These are phyloP conservation scores for Micractinium sp. DNA, from an alignment of 139 green algal genomes.

Conservation along the genomic window DNA sequence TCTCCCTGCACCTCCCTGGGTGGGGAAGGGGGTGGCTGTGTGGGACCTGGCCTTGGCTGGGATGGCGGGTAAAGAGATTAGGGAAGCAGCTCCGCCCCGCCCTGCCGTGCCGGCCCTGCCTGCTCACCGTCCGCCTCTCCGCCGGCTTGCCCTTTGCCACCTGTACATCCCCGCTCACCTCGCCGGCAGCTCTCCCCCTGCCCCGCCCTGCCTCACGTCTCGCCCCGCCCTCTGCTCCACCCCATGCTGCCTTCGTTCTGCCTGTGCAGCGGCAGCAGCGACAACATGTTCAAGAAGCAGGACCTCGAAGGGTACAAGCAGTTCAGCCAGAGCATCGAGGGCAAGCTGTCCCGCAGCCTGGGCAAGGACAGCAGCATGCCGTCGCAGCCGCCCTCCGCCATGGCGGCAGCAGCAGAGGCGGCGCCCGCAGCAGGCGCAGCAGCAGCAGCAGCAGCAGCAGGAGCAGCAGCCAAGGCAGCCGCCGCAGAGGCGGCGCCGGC, in stretches of 20 bases:
- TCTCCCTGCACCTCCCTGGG: background rate
- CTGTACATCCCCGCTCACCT: background rate
- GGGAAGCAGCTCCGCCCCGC: background rate
- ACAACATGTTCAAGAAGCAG: slow-evolving; percentile 26
- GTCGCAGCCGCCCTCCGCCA: slow-evolving; percentile 8
- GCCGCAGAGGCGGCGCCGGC: slow-evolving; percentile 7
- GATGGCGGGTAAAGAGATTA: background rate
- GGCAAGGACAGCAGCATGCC: background rate
- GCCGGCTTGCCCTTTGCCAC: no score
- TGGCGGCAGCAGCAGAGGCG: background rate
- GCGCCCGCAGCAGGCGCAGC: slow-evolving; percentile 6
- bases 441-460: background rate
- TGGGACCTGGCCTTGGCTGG: background rate
- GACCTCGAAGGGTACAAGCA: slow-evolving; percentile 39
- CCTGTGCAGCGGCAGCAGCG: background rate
- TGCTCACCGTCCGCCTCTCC: background rate
- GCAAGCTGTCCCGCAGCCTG: slow-evolving; percentile 39
- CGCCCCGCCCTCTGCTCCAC: background rate
- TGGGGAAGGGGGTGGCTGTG: background rate
- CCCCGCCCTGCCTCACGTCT: background rate
- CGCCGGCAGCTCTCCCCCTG: background rate
- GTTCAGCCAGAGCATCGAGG: slow-evolving; percentile 41
- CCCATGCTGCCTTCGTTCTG: background rate
- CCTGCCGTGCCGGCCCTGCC: background rate
- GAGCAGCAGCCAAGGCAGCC: background rate